phyloP scores from a whole-genome alignment of 352 stramenopile genomes.

The Phytophthora sp. region DNA sequence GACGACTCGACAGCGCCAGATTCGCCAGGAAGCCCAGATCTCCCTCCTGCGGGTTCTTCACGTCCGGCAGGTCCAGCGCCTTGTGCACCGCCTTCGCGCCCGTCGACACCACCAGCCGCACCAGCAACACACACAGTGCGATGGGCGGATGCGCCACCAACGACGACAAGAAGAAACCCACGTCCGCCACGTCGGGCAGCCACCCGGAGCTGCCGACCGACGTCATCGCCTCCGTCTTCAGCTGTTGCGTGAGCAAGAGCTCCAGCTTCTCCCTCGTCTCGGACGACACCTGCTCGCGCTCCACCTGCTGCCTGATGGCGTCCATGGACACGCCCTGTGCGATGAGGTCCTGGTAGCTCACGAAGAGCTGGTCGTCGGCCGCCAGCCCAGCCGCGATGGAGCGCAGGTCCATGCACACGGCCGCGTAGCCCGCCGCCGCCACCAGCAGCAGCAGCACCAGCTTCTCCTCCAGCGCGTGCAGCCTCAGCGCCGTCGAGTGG shows the following conservation, averaged over 20 bases:
- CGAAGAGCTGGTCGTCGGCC: slow-evolving; percentile 52
- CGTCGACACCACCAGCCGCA: slow-evolving; percentile 57
- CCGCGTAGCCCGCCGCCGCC: slow-evolving; percentile 51
- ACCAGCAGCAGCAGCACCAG: slow-evolving; percentile 63
- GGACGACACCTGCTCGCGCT: slow-evolving; percentile 67
- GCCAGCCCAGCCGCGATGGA: slow-evolving; percentile 54
- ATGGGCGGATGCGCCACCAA: slow-evolving; percentile 66
- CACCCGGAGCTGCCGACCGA: slow-evolving; percentile 37
- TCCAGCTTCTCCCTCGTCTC: slow-evolving; percentile 55
- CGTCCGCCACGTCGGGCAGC: slow-evolving; percentile 57
- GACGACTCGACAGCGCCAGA: slow-evolving; percentile 59
- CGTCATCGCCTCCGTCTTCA: slow-evolving; percentile 33
- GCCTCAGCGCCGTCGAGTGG: slow-evolving; percentile 55
- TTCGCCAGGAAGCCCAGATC: slow-evolving; percentile 73
- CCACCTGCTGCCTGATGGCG: slow-evolving; percentile 71
- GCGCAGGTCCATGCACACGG: slow-evolving; percentile 53
- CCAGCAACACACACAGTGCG: slow-evolving; percentile 61
- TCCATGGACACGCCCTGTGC: slow-evolving; percentile 63
- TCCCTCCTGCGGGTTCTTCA: slow-evolving; percentile 69
- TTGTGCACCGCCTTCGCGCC: slow-evolving; percentile 44
- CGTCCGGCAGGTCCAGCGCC: slow-evolving; percentile 56
- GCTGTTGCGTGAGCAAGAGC: slow-evolving; percentile 49
- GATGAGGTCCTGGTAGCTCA: slow-evolving; percentile 70
- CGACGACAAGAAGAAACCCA: slow-evolving; percentile 56
- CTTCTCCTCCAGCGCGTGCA: slow-evolving; percentile 66